phyloP scores from a whole-genome alignment of 257 asterid species.

The Lycium ferocissimum region DNA sequence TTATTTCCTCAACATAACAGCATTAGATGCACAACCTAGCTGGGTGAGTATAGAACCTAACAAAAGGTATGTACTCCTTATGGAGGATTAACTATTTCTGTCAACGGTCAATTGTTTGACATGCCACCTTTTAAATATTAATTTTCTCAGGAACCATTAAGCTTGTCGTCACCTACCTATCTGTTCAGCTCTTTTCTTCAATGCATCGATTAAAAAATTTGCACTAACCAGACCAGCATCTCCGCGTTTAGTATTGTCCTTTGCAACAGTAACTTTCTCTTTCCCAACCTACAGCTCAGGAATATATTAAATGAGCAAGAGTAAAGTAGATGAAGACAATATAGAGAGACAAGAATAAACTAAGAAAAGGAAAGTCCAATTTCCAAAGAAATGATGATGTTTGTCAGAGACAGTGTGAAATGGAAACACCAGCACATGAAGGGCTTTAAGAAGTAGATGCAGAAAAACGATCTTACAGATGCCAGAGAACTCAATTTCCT shows the following conservation, averaged over 20 bases:
- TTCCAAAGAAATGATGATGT: neutral
- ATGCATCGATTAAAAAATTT: too few relatives aligned
- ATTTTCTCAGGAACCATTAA: constrained; percentile 8
- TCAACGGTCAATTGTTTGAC: neutral
- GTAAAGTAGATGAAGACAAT: neutral
- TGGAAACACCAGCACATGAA: neutral
- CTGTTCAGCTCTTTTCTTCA: neutral
- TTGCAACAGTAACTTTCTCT: neutral
- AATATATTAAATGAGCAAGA: neutral
- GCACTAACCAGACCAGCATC: neutral
- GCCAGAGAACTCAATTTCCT: neutral
- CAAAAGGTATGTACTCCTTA: neutral
- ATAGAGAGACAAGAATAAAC: neutral
- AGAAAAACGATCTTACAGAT: neutral
- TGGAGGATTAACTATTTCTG: neutral
- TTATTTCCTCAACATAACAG: constrained; percentile 1
- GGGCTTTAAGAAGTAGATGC: neutral
- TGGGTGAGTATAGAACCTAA: neutral
- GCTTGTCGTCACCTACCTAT: constrained; percentile 40
- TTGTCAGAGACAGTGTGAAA: neutral
- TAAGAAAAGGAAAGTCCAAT: neutral
- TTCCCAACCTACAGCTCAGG: neutral
- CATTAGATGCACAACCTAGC: constrained; percentile 8
- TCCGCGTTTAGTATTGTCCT: too few relatives aligned
- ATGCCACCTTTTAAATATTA: neutral